Evolutionary conservation across 176 grass and related monocot species (phyloP).

Genomic region (Miscanthus lutarioriparius): DNA sequence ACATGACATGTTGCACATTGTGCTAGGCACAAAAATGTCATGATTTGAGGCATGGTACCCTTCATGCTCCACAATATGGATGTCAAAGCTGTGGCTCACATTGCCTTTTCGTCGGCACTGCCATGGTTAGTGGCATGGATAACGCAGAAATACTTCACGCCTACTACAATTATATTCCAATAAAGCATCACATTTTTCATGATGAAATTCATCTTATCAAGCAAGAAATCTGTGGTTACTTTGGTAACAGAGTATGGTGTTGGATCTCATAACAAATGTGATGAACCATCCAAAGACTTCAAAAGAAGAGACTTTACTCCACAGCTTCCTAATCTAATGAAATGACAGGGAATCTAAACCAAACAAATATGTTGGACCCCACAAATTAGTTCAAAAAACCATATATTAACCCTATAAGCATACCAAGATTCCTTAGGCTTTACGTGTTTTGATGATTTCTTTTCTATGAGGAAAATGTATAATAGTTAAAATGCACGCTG

Average conservation of each 20-base stretch:
- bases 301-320: background rate
- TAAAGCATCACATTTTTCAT: background rate
- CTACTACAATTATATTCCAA: background rate
- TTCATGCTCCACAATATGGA: background rate
- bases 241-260: background rate
- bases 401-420: background rate
- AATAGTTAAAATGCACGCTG: background rate
- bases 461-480: background rate
- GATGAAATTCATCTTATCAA: background rate
- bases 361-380: background rate
- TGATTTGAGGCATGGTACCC: background rate
- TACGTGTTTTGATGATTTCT: background rate
- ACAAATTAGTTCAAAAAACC: background rate
- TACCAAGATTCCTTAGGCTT: background rate
- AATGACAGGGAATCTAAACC: background rate
- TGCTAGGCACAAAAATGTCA: background rate
- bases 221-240: background rate
- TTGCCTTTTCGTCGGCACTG: background rate
- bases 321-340: conserved; percentile 2
- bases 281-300: background rate
- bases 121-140: background rate
- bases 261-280: background rate
- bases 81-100: background rate
- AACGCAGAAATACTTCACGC: background rate
- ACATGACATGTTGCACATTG: background rate